A percentile compares a stretch with the other conserved stretches of the same genome.
phyloP scores from a whole-genome alignment of 2,329 filamentous ascomycete genomes.

The Pseudogymnoascus pannorum region DNA sequence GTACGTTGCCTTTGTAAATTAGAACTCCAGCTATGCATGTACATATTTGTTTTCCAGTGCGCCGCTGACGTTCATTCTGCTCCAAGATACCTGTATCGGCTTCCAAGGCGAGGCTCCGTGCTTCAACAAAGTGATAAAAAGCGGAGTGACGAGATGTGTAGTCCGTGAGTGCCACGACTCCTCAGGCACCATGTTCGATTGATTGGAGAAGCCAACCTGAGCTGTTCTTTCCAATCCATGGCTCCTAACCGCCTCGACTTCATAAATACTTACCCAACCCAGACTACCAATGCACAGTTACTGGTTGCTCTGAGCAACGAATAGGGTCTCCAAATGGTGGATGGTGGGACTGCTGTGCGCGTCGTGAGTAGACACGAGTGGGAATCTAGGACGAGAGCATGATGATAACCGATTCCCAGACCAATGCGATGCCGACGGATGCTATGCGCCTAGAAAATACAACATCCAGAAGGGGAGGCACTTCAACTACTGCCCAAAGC shows the following conservation, averaged over 20 bases:
- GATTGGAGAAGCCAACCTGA: neutral
- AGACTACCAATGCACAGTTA: neutral
- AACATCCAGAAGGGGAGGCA: neutral
- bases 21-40: neutral
- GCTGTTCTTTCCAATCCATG: constrained; percentile 1
- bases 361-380: neutral
- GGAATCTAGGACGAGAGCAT: neutral
- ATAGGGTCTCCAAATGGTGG: neutral
- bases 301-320: neutral
- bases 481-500: neutral
- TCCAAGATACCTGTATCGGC: neutral
- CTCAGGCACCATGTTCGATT: neutral
- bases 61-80: neutral
- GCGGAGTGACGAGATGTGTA: neutral
- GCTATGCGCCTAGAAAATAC: neutral
- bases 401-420: neutral
- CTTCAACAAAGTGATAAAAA: constrained; percentile 3
- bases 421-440: neutral
- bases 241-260: neutral
- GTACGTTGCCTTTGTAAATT: constrained; percentile 1
- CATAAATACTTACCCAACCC: neutral
- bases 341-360: neutral
- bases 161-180: neutral
- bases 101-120: neutral
- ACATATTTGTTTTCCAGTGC: neutral